Evolutionary conservation across 345 rosid genomes (phyloP).

Genomic region (Crucihimalaya himalaica): DNA sequence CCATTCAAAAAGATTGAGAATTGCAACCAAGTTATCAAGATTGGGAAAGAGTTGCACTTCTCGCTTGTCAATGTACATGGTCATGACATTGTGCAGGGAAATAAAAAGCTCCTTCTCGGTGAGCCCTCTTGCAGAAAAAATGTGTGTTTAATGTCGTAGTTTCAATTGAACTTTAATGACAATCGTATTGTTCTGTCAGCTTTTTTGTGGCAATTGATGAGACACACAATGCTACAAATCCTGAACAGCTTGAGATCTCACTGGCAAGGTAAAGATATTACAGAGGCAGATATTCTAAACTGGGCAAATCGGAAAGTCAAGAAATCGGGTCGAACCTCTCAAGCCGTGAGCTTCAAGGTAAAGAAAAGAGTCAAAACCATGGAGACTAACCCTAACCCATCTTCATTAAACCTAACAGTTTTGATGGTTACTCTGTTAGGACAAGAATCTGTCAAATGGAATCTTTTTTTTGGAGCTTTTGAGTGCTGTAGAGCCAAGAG

Average conservation of each 20-base stretch:
- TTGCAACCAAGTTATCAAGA: conserved; percentile 77
- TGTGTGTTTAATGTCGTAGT: neutral
- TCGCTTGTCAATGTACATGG: conserved; percentile 93
- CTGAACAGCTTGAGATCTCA: conserved; percentile 73
- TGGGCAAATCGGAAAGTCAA: conserved; percentile 92
- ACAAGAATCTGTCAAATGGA: conserved; percentile 73
- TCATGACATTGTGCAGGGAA: conserved; percentile 86
- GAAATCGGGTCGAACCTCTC: conserved; percentile 58
- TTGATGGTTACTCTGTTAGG: conserved; percentile 43
- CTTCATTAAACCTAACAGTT: neutral
- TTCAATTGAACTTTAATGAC: neutral
- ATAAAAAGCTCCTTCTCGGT: conserved; percentile 84
- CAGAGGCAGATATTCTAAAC: conserved; percentile 71
- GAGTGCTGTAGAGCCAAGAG: conserved; percentile 79
- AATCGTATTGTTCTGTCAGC: conserved; percentile 49
- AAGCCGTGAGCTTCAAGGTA: conserved; percentile 87
- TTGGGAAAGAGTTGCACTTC: conserved; percentile 72
- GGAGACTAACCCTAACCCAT: neutral
- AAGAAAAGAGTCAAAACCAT: conserved; percentile 12
- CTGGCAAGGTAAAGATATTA: conserved; percentile 80
- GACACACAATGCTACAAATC: conserved; percentile 83
- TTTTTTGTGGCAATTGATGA: conserved; percentile 88
- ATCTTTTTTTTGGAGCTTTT: conserved; percentile 84
- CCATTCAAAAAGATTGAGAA: conserved; percentile 90
- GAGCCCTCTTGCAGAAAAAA: conserved; percentile 2